Base-by-base conservation (phyloP, 1,284 basidiomycete genomes). In the Pseudozyma sp. region DNA sequence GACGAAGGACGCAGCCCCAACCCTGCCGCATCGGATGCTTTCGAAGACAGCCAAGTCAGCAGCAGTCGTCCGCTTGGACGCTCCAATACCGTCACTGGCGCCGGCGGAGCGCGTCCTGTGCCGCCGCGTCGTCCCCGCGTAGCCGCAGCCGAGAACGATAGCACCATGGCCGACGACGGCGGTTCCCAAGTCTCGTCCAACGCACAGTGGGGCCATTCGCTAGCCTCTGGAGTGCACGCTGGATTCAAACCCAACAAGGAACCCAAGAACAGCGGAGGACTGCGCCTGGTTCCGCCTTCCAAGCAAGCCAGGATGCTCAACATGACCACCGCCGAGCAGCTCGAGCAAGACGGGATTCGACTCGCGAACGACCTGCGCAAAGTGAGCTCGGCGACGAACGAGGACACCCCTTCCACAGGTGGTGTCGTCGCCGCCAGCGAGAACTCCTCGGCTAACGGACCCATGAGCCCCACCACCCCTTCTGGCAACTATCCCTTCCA, bases 181-280 rank as follows among this genome's bases (percentile, higher is more conserved):
- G 54, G 51, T 24, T 47, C 44, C 8, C 53, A 55, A 3, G 67
- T 59, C 17, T 64, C 54, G 29, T 61, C 57, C 39, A 67, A 60
- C 33, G 57, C 60, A 5, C 60, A 62, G 11, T 80, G 74, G 73
- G 78, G 78, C 19, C 73, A 79, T 44, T 52, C 67, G 33, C 66
- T 81, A 39, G 72, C 77, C 31, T 52, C 77, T 4, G 77, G 80
- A 45, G 76, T 73, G 8, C 75, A 81, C 45, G 76, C 81, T 14
- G 79, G 81, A 24, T 79, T 80, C 74, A 79, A 78, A 51, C 73
- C 77, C 14, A 61, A 73, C 57, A 61, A 68, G 30, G 74, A 72
- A 43, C 68, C 61, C 17, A 72, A 77, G 17, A 69, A 73, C 45
- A 43, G 46, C 17, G 80, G 78, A 37, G 80, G 80, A 7, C 52